Percentiles rank a stretch among this genome's conserved stretches.
Evolutionary conservation across 495 filamentous ascomycete genomes (phyloP).

Genomic region (Tetracladium setigerum): DNA sequence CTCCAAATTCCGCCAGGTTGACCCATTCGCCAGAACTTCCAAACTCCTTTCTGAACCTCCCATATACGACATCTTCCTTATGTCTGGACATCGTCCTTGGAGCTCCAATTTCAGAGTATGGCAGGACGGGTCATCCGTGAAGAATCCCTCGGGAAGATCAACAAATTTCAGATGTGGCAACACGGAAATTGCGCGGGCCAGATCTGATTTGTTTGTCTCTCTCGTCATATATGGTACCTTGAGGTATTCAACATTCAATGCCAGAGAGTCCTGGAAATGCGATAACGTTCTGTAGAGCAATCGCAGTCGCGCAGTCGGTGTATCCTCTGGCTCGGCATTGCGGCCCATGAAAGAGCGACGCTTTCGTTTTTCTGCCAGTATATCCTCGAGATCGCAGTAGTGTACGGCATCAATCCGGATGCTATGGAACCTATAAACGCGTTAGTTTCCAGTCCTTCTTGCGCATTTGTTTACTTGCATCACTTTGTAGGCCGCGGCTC

Average conservation of each 20-base stretch:
- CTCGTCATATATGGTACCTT: conserved; percentile 97
- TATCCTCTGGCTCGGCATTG: conserved; percentile 71
- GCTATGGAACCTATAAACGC: conserved; percentile 61
- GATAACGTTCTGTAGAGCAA: conserved; percentile 76
- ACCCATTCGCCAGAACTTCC: conserved; percentile 52
- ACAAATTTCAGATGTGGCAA: conserved; percentile 82
- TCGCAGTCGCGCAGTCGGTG: conserved; percentile 64
- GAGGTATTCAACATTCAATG: conserved; percentile 60
- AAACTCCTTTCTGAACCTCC: conserved; percentile 73
- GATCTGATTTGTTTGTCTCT: conserved; percentile 74
- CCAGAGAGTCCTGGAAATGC: conserved; percentile 57
- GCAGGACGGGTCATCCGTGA: conserved; percentile 67
- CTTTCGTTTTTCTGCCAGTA: conserved; percentile 69
- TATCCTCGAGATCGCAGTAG: conserved; percentile 81
- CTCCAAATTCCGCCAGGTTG: conserved; percentile 73
- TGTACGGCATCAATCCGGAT: conserved; percentile 92
- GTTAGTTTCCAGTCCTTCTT: background rate
- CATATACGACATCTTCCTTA: conserved; percentile 83
- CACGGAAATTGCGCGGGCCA: conserved; percentile 79
- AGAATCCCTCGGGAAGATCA: conserved; percentile 85
- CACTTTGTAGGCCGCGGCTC: conserved; percentile 40
- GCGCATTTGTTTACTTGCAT: conserved; percentile 43
- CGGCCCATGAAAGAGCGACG: conserved; percentile 66
- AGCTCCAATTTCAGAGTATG: conserved; percentile 72
- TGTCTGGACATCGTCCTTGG: conserved; percentile 70